Conservation (phyloP, 495 filamentous ascomycete species). For the Hypoxylon fuscum region DNA sequence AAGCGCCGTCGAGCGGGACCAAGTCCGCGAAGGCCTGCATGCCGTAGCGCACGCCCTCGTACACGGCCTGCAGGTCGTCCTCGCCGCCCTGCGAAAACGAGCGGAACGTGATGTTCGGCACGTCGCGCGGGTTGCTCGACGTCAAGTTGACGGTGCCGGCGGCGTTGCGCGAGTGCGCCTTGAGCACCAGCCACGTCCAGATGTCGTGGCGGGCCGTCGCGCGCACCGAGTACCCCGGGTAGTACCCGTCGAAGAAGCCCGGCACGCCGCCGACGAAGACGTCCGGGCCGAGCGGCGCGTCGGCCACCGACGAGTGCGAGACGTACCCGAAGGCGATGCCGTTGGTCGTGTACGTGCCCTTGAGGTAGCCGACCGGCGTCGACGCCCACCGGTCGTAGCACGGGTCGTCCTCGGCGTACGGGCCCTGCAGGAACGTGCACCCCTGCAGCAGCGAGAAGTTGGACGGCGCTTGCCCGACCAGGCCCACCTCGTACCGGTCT, state of each 20-base stretch:
- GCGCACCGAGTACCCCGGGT: slow-evolving; percentile 13
- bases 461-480: slow-evolving; percentile 55
- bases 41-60: slow-evolving; percentile 52
- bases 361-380: background rate
- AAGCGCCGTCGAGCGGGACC: slow-evolving; percentile 42
- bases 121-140: slow-evolving; percentile 53
- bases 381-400: slow-evolving; percentile 60
- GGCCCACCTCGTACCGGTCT: slow-evolving; percentile 66
- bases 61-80: slow-evolving; percentile 52
- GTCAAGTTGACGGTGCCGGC: slow-evolving; percentile 52
- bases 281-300: slow-evolving; percentile 16
- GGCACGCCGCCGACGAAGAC: slow-evolving; percentile 32
- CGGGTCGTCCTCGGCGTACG: slow-evolving; percentile 45
- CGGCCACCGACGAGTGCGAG: slow-evolving; percentile 20
- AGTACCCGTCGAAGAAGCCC: slow-evolving; percentile 50
- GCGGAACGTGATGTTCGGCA: slow-evolving; percentile 54
- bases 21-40: slow-evolving; percentile 48
- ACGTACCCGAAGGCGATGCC: slow-evolving; percentile 14
- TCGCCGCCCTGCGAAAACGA: slow-evolving; percentile 44
- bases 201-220: slow-evolving; percentile 33
- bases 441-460: slow-evolving; percentile 52
- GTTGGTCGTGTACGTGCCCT: slow-evolving; percentile 14
- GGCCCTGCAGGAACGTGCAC: slow-evolving; percentile 56
- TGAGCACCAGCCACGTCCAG: slow-evolving; percentile 52
- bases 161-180: slow-evolving; percentile 49